Percentiles rank a stretch among this genome's conserved stretches.
These are phyloP conservation scores for Eleusine indica DNA, from an alignment of 176 grass and related monocot species.

Conservation along the genomic window DNA sequence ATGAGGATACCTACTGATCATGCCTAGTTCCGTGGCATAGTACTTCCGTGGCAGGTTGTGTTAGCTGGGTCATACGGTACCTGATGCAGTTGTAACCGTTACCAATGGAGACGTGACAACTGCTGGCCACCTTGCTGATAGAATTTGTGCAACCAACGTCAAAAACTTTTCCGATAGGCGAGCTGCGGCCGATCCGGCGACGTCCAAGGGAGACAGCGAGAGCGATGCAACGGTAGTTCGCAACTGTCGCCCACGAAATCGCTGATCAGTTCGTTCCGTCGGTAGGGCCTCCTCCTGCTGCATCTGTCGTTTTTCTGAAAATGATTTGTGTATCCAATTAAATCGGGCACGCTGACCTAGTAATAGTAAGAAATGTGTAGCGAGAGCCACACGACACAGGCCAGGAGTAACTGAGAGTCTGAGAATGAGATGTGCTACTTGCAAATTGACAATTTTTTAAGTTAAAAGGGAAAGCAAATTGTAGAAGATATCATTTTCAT, in stretches of 20 bases:
- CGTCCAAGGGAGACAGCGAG: slow-evolving; percentile 12
- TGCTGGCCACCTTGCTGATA: not conserved
- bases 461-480: not conserved
- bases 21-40: not conserved
- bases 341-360: not conserved
- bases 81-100: too few relatives aligned
- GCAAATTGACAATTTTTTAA: not conserved
- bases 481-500: not conserved
- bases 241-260: not conserved
- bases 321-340: not conserved
- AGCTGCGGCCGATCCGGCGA: not conserved
- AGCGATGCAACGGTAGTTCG: slow-evolving; percentile 7
- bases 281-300: not conserved
- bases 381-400: not conserved
- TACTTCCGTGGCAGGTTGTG: not conserved
- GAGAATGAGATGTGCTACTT: not conserved
- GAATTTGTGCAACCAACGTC: slow-evolving; percentile 2
- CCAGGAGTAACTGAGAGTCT: not conserved
- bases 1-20: not conserved
- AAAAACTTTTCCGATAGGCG: not conserved
- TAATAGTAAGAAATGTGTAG: not conserved
- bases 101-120: not conserved
- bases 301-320: too few relatives aligned
- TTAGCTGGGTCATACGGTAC: not conserved
- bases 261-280: not conserved